Evolutionary conservation across 148 eudicot genomes (phyloP).

Genomic region (Agrostemma githago): DNA sequence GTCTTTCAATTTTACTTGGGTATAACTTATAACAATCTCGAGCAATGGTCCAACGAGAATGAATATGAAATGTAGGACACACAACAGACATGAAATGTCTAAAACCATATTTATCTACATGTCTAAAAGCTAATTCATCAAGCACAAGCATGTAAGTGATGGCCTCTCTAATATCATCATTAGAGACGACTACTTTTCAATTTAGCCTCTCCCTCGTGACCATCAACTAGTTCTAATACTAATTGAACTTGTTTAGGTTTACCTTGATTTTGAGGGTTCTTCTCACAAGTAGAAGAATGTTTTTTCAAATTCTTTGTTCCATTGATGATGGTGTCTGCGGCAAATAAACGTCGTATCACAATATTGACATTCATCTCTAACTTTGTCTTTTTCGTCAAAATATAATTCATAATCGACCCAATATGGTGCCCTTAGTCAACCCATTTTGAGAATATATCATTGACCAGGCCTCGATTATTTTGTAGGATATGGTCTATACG

Average conservation of each 20-base stretch:
- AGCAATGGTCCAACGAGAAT: conserved; percentile 19
- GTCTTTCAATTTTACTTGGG: neutral
- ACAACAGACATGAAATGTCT: conserved; percentile 5
- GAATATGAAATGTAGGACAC: conserved; percentile 16
- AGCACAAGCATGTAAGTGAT: neutral
- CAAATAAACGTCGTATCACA: neutral
- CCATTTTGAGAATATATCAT: neutral
- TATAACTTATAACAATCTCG: conserved; percentile 20
- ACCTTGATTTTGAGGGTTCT: neutral
- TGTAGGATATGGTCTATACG: neutral
- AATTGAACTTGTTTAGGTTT: conserved; percentile 1
- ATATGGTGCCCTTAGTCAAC: neutral
- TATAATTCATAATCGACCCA: neutral
- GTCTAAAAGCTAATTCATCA: conserved; percentile 14
- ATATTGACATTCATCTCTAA: too few species aligned
- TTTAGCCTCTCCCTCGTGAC: neutral
- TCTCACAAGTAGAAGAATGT: neutral
- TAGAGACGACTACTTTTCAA: neutral
- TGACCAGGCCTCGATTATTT: neutral
- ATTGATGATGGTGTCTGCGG: neutral
- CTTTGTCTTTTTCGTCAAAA: neutral
- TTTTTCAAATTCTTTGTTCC: neutral
- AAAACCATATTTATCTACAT: conserved; percentile 9
- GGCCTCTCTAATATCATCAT: neutral
- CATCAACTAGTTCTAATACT: neutral